Evolutionary conservation across 2,329 filamentous ascomycete species (phyloP).

Genomic region (Penicillium concentricum): DNA sequence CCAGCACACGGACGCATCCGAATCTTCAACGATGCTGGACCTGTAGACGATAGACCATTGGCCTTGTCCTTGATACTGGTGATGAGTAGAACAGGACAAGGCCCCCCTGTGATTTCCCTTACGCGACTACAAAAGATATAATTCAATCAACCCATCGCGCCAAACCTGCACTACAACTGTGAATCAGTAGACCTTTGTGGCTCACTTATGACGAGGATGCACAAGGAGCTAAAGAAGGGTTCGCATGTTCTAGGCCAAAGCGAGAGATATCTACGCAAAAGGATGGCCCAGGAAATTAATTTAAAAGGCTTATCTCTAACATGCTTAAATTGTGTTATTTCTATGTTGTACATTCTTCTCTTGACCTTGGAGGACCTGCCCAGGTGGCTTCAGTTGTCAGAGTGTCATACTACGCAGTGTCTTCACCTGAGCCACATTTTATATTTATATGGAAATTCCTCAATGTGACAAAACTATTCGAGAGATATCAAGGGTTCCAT

Average conservation of each 20-base stretch:
- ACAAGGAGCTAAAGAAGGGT: neutral
- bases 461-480: neutral
- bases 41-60: conserved; percentile 24
- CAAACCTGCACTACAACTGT: conserved; percentile 12
- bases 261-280: neutral
- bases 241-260: neutral
- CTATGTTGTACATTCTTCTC: too few relatives aligned
- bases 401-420: neutral
- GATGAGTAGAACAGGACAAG: conserved; percentile 5
- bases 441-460: neutral
- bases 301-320: neutral
- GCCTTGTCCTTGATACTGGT: conserved; percentile 9
- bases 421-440: neutral
- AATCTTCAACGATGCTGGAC: conserved; percentile 31
- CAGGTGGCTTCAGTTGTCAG: neutral
- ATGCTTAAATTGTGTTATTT: neutral
- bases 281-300: neutral
- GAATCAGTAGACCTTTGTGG: conserved; percentile 2
- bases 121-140: conserved; percentile 18
- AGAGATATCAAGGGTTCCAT: neutral
- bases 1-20: conserved; percentile 17
- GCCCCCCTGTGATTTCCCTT: conserved; percentile 17
- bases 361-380: neutral
- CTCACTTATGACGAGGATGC: neutral
- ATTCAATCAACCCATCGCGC: conserved; percentile 19